A percentile compares a stretch with the other conserved stretches of the same genome.
Evolutionary conservation across 2,329 filamentous ascomycete species (phyloP).

Genomic region (Trichoderma hamatum): DNA sequence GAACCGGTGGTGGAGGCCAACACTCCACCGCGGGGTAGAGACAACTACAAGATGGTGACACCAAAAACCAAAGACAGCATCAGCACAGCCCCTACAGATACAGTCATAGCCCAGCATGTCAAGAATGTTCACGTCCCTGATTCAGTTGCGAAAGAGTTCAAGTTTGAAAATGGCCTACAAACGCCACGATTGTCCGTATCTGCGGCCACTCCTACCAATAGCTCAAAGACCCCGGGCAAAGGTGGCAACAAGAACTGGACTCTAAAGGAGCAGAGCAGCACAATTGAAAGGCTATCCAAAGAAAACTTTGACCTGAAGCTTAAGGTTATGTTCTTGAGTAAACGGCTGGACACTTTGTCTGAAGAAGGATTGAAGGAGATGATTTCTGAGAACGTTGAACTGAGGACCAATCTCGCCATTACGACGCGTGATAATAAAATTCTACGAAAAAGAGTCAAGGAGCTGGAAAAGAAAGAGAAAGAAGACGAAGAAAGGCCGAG

Average conservation of each 20-base stretch:
- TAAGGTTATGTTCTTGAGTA: conserved; percentile 95
- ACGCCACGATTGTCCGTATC: conserved; percentile 62
- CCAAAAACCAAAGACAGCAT: conserved; percentile 64
- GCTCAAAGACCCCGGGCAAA: conserved; percentile 50
- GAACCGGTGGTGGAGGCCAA: conserved; percentile 56
- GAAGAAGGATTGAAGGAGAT: conserved; percentile 97
- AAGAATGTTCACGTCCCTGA: conserved; percentile 90
- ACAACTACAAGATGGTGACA: conserved; percentile 63
- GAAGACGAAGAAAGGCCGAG: conserved; percentile 65
- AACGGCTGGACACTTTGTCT: conserved; percentile 88
- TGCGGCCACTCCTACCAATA: conserved; percentile 51
- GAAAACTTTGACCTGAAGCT: conserved; percentile 98
- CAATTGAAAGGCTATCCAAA: conserved; percentile 93
- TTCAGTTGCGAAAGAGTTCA: conserved; percentile 83
- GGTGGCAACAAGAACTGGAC: conserved; percentile 72
- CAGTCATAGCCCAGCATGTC: conserved; percentile 83
- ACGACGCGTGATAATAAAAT: conserved; percentile 89
- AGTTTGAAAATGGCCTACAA: conserved; percentile 68
- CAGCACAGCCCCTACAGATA: conserved; percentile 74
- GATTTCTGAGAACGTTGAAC: conserved; percentile 95
- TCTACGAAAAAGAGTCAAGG: conserved; percentile 77
- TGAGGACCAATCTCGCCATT: conserved; percentile 87
- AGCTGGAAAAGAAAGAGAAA: conserved; percentile 79
- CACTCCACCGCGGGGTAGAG: conserved; percentile 43
- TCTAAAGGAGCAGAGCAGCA: conserved; percentile 95